Base-by-base conservation (phyloP, 768 basidiomycete genomes). In the Tylopilus subfusipes region DNA sequence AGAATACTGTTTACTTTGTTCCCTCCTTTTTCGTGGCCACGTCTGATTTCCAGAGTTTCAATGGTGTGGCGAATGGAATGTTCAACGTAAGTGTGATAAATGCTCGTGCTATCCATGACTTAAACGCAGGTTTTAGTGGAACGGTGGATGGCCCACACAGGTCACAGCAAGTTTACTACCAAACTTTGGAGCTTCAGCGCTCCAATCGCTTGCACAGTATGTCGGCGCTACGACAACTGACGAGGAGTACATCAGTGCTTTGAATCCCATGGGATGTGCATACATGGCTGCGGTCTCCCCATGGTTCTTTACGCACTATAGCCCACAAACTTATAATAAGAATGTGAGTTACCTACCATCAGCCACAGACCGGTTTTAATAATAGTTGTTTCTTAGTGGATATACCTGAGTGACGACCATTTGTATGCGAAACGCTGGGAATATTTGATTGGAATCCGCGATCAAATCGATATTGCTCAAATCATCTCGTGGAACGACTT, bases 251-350 rank as follows among this genome's bases (percentile, higher is more conserved):
- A 71, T 88, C 47, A 61, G 72, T 19, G 73, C 69, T 3, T 72
- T 84, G 52, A 48, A 61, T 12, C 58, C 68, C 11, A 63, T 63
- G 64, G 61, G 68, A 1, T 63, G 42, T 53, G 59, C 71, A 5
- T 80, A 81, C 60, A 76, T 80, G 68, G 76, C 75, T 7, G 73
- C 85, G 14, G 82, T 84, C 27, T 83, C 86, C 12, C 85, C 88
- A 14, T 84, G 85, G 81, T 91, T 91, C 74, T 90, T 87, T 68
- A 87, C 88, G 3, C 88, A 91, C 65, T 90, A 88, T 64, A 77
- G 82, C 25, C 68, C 75, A 12, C 67, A 88, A 49, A 76, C 80
- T 2, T 89, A 79, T 65, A 82, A 90, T 70, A 90, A 91, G 68
- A 90, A 90, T 63, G 84, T 84, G 57, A 52, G 79, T 71, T n/a